Base-by-base conservation (phyloP, 306 rosid species). In the Cucurbita moschata region DNA sequence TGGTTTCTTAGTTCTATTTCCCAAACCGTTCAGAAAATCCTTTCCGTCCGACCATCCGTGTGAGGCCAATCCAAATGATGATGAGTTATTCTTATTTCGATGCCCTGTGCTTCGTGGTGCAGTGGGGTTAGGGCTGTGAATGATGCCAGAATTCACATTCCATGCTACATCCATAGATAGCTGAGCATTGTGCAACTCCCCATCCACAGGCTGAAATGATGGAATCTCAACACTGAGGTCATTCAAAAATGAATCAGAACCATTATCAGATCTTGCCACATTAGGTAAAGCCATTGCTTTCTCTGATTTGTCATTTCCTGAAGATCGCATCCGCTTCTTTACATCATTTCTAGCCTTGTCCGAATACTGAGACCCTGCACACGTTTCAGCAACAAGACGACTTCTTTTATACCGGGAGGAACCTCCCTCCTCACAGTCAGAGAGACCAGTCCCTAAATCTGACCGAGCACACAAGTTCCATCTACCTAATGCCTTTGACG, bases 91-190 rank as follows among this genome's bases (percentile, higher is more conserved):
- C 81, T 76, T 85, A 84, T 79, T 89, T 68, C 83, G 86, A 67
- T 86, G 87, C 88, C 93, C 78, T 43, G 90, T 81, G 86, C 96
- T 95, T 81, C 97, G 85, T 38, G 89, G 91, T 77, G 90, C 99
- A 74, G 96, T 89, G 63, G 88, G 88, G 79, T 87, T 91, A 66
- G 96, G 88, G 79, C 91, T 86, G 79, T 82, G 87, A 55, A 83
- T 73, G 73, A 79, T 67, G 75, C 85, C 77, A 75, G 82, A 84
- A 84, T 84, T 84, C 80, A 76, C 74, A 82, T 84, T 91, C 84
- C 88, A 84, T 72, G 84, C 77, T 50, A 75, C 54, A 71, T 87
- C 92, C 55, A 84, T 77, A 83, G 92, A 77, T 60, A 81, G 84
- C 71, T 84, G 85, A 68, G 84, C 70, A 83, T 37, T 73, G 43